These are phyloP conservation scores for Abrus pulchellus DNA, from an alignment of 306 rosid species.

Conservation along the genomic window DNA sequence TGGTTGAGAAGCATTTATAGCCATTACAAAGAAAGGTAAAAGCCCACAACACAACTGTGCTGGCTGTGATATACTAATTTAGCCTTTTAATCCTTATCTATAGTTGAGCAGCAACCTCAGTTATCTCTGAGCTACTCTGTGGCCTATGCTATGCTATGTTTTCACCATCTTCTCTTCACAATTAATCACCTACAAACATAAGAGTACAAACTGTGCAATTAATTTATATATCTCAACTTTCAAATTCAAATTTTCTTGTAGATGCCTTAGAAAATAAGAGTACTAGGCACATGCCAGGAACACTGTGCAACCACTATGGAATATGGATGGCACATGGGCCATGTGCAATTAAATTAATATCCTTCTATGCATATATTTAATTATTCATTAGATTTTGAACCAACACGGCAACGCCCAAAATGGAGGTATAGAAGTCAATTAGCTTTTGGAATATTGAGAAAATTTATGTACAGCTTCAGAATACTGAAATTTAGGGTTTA, in stretches of 20 bases:
- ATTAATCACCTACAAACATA: constrained; percentile 30
- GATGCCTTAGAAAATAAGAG: not conserved
- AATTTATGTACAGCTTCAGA: not conserved
- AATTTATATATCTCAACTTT: not conserved
- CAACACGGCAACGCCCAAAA: not conserved
- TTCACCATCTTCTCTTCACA: constrained; percentile 38
- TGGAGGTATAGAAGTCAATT: not conserved
- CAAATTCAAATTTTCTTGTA: not conserved
- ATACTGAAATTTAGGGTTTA: constrained; percentile 24
- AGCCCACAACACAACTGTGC: constrained; percentile 11
- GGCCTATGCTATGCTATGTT: constrained; percentile 25
- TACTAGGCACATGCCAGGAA: constrained; percentile 34
- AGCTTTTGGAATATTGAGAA: constrained; percentile 25
- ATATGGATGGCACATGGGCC: constrained; percentile 36
- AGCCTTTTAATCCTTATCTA: not conserved
- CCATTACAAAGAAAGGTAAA: constrained; percentile 4
- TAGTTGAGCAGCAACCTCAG: constrained; percentile 25
- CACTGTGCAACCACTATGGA: constrained; percentile 5
- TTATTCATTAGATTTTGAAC: constrained; percentile 8
- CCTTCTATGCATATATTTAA: constrained; percentile 20
- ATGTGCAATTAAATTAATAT: constrained; percentile 4
- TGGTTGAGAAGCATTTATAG: constrained; percentile 26
- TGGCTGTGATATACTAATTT: constrained; percentile 14
- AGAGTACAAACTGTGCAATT: constrained; percentile 1
- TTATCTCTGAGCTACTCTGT: constrained; percentile 26